phyloP scores from a whole-genome alignment of 331 rosid species.

The Acacia concinna region DNA sequence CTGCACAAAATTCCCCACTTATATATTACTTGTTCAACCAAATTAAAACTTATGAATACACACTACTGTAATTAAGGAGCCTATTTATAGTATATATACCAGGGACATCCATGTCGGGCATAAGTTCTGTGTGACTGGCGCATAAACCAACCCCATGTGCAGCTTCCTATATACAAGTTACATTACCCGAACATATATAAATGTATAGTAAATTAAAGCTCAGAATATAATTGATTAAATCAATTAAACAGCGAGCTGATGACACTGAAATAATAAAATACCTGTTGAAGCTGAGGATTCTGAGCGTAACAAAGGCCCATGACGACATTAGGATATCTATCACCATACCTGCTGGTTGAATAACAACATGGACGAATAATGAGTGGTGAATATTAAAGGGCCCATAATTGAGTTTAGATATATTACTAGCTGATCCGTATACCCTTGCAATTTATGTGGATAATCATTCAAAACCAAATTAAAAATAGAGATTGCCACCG shows the following conservation, averaged over 20 bases:
- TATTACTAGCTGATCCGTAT: background rate
- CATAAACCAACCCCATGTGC: constrained; percentile 26
- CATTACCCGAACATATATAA: background rate
- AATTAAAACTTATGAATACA: too few relatives aligned
- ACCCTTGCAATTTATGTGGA: constrained; percentile 23
- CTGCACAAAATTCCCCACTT: background rate
- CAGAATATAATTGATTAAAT: background rate
- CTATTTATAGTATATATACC: too few relatives aligned
- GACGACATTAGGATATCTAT: background rate
- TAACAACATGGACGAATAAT: background rate
- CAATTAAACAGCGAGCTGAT: background rate
- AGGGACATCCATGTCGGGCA: background rate
- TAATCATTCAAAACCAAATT: constrained; percentile 12
- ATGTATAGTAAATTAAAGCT: background rate
- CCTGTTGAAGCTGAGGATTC: background rate
- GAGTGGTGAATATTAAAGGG: constrained; percentile 1
- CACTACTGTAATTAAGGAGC: background rate
- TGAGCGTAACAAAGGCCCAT: background rate
- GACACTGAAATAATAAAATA: background rate
- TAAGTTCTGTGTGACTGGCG: background rate
- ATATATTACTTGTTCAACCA: background rate
- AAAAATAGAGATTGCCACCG: constrained; percentile 20
- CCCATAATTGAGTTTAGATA: background rate
- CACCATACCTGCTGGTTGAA: constrained; percentile 30
- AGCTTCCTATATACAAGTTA: background rate